Percentiles rank a stretch among this genome's conserved stretches.
These are phyloP conservation scores for Dalbergia cochinchinensis DNA, from an alignment of 306 rosid genomes.

Conservation along the genomic window DNA sequence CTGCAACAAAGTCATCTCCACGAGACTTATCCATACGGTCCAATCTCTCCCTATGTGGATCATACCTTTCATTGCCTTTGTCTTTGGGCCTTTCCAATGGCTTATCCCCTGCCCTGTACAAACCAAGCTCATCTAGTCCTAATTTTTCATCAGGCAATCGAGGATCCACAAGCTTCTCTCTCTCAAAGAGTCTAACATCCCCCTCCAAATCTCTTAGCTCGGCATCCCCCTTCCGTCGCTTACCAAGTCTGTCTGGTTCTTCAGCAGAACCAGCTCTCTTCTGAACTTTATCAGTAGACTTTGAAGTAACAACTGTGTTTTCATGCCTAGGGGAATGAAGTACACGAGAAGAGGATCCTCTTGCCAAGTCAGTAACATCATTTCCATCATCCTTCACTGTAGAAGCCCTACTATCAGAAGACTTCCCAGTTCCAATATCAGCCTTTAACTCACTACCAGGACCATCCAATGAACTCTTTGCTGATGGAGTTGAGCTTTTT, in stretches of 20 bases:
- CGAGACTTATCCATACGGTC: constrained; percentile 91
- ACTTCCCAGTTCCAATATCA: constrained; percentile 68
- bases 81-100: constrained; percentile 83
- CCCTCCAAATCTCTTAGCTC: constrained; percentile 81
- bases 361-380: constrained; percentile 67
- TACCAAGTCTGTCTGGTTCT: constrained; percentile 88
- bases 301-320: constrained; percentile 57
- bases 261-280: constrained; percentile 92
- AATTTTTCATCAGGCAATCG: constrained; percentile 75
- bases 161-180: constrained; percentile 78
- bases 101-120: constrained; percentile 73
- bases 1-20: constrained; percentile 74
- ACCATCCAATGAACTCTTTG: constrained; percentile 58
- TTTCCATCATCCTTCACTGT: constrained; percentile 74
- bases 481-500: constrained; percentile 62
- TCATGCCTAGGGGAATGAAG: constrained; percentile 90
- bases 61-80: constrained; percentile 86
- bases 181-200: constrained; percentile 77
- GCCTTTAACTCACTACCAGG: constrained; percentile 72
- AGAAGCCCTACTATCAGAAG: constrained; percentile 71
- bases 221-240: constrained; percentile 87
- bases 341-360: constrained; percentile 77
- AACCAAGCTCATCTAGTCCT: constrained; percentile 72
- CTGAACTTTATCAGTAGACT: constrained; percentile 82
- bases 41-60: constrained; percentile 82